phyloP scores from a whole-genome alignment of 139 green algal species.

The Diplosphaera chodatii region DNA sequence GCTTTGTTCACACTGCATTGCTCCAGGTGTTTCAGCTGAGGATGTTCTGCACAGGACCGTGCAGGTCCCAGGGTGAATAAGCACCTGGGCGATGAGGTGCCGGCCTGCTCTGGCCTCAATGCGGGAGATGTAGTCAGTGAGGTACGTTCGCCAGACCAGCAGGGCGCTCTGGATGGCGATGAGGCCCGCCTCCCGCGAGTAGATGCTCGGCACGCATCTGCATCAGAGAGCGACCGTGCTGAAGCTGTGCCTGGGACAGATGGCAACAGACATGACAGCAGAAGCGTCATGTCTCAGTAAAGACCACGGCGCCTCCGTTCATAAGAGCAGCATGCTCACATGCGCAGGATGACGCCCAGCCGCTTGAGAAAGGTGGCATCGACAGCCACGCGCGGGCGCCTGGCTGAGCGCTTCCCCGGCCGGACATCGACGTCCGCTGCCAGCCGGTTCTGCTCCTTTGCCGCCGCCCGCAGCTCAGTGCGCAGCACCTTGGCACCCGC shows the following conservation, averaged over 20 bases:
- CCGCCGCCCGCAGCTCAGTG: neutral
- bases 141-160: constrained; percentile 71
- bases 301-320: too few relatives aligned
- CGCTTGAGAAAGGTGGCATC: constrained; percentile 39
- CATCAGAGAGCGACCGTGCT: too few relatives aligned
- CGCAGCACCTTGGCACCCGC: constrained; percentile 8
- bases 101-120: constrained; percentile 57
- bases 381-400: constrained; percentile 36
- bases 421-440: constrained; percentile 15
- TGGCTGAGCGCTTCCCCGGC: neutral
- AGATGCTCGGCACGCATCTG: constrained; percentile 69
- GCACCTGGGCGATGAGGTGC: constrained; percentile 23
- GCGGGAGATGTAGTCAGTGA: constrained; percentile 73
- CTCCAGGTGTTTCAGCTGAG: too few relatives aligned
- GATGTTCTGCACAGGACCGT: too few relatives aligned
- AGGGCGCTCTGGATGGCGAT: constrained; percentile 61
- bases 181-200: constrained; percentile 61
- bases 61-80: too few relatives aligned
- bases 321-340: constrained; percentile 16
- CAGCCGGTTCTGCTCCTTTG: constrained; percentile 15
- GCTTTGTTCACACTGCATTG: too few relatives aligned
- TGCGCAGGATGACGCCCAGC: constrained; percentile 37
- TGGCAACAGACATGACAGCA: too few relatives aligned
- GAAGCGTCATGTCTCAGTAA: neutral
- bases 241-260: too few relatives aligned